Evolutionary conservation across 2,329 filamentous ascomycete genomes (phyloP), one percentile per base, ranked within the genome.

Genomic region (Sclerotinia trifoliorum): DNA sequence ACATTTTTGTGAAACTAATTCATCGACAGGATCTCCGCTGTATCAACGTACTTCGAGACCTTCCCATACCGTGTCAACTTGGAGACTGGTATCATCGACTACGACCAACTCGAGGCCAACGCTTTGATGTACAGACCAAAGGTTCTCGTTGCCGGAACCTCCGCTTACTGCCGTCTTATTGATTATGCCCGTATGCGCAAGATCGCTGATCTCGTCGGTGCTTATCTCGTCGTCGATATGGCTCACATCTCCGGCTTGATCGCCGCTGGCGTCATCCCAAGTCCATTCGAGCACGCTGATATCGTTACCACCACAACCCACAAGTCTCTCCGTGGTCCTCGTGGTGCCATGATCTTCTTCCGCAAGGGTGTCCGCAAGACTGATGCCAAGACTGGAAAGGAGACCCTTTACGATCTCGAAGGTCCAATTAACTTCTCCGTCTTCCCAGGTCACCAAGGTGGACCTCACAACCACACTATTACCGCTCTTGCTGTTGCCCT

Each of bases 321-420:
- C 89, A 99, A 99, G 87, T 97, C 94, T 67, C 91, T 99, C 75
- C 93, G 95, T 81, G 95, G 95, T 70, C 95, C 95, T 70, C 93
- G 95, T 80, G 95, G 95, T 78, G 95, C 95, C 79, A 99, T 99
- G 95, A 99, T 99, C 83, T 99, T 99, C 88, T 99, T 94, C 89
- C 92, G 95, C 82, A 97, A 96, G 85, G 95, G 95, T 72, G 90
- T 97, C 71, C 91, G 94, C 78, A 93, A 90, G 77, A 90, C 90
- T 66, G 92, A 98, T 79, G 84, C 91, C 81, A 97, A 97, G 87
- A 89, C 91, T 70, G 93, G 93, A 77, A 94, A 97, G 83, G 87
- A 94, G 84, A 90, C 86, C 64, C 84, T 94, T 76, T 99, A 97
- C 80, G 93, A 99, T 78, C 88, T 99, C 46, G 95, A 99, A 85